Evolutionary conservation across 805 yeast species (phyloP).

Genomic region (Hanseniaspora valbyensis): DNA sequence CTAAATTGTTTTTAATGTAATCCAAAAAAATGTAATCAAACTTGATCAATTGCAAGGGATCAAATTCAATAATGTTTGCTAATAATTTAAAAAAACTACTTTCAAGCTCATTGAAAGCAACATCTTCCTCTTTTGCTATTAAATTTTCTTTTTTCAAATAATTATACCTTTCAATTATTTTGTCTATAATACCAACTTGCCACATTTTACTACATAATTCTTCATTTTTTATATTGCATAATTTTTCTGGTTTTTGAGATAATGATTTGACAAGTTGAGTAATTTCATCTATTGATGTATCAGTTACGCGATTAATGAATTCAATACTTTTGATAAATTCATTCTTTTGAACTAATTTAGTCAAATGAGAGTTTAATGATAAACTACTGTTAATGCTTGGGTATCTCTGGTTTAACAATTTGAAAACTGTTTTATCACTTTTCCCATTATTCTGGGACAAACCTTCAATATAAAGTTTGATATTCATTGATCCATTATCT

Average conservation of each 20-base stretch:
- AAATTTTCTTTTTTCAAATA: slow-evolving; percentile 2
- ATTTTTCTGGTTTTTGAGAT: neutral
- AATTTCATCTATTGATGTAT: slow-evolving; percentile 4
- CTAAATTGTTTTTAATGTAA: slow-evolving; percentile 6
- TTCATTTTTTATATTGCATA: neutral
- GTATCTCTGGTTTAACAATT: slow-evolving; percentile 9
- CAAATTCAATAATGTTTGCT: neutral
- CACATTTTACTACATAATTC: slow-evolving; percentile 3
- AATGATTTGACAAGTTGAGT: slow-evolving; percentile 1
- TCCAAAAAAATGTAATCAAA: slow-evolving; percentile 4
- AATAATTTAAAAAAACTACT: slow-evolving; percentile 1
- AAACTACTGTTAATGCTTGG: neutral
- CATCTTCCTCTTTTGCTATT: neutral
- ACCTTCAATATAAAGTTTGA: slow-evolving; percentile 10
- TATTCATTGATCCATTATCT: neutral
- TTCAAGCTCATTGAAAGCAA: slow-evolving; percentile 7
- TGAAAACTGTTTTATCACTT: neutral
- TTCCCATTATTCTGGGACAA: neutral
- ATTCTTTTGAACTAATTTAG: neutral
- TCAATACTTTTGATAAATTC: slow-evolving; percentile 8
- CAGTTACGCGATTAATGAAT: slow-evolving; percentile 9
- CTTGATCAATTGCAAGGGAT: neutral
- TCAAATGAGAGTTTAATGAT: neutral
- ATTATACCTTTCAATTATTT: slow-evolving; percentile 6
- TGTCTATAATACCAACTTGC: slow-evolving; percentile 11